phyloP scores from a whole-genome alignment of 352 stramenopile genomes.

The Phytophthora litchii region DNA sequence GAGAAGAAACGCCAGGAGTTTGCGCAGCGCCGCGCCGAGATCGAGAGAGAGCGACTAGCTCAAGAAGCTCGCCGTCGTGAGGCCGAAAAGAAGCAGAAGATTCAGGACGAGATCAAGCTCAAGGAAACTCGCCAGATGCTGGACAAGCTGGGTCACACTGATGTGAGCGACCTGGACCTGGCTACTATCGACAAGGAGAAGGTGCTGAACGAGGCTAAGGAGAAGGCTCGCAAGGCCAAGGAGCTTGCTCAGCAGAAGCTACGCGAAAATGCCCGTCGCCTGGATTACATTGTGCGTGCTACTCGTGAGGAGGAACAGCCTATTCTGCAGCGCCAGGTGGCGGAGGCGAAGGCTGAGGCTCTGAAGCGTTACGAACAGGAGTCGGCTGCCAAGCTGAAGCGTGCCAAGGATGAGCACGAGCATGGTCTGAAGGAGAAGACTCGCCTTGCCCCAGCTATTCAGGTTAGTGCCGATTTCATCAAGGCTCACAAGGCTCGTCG shows the following conservation, averaged over 20 bases:
- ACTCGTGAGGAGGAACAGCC: conserved; percentile 96
- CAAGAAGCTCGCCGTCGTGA: conserved; percentile 87
- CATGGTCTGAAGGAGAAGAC: conserved; percentile 89
- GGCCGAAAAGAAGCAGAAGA: conserved; percentile 95
- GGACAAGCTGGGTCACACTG: conserved; percentile 77
- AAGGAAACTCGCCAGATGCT: conserved; percentile 89
- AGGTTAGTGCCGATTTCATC: conserved; percentile 78
- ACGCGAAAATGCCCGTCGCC: conserved; percentile 89
- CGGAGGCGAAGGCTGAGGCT: conserved; percentile 79
- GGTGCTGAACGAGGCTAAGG: conserved; percentile 92
- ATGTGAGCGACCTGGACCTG: conserved; percentile 72
- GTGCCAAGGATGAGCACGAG: conserved; percentile 89
- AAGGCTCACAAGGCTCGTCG: conserved; percentile 76
- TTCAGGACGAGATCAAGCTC: conserved; percentile 95
- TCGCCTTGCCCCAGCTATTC: conserved; percentile 72
- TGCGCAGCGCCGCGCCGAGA: conserved; percentile 68
- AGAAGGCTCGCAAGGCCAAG: conserved; percentile 95
- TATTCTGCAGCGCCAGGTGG: conserved; percentile 86
- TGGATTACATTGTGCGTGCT: conserved; percentile 97
- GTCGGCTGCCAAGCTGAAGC: conserved; percentile 77
- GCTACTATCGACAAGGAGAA: conserved; percentile 83
- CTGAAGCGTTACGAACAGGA: conserved; percentile 79
- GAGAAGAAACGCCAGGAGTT: conserved; percentile 84
- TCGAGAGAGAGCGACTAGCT: conserved; percentile 80
- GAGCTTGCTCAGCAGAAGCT: conserved; percentile 95